Evolutionary conservation across 140 eudicot genomes (phyloP).

Genomic region (Ambrosia hybrid): DNA sequence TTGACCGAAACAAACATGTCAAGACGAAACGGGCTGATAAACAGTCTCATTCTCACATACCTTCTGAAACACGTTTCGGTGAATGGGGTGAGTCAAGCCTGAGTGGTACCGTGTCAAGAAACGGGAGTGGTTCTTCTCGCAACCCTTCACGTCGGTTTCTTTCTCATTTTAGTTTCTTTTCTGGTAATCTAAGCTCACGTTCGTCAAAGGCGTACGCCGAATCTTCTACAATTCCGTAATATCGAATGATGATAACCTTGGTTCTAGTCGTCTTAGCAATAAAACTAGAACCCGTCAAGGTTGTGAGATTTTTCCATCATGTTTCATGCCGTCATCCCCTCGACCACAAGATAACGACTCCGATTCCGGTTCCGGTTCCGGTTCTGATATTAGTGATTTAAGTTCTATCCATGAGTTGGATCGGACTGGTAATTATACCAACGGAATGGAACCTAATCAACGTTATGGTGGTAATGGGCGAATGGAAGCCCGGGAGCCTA

Average conservation of each 20-base stretch:
- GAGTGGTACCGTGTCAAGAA: slow-evolving; percentile 42
- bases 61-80: slow-evolving; percentile 41
- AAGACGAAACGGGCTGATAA: slow-evolving; percentile 45
- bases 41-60: slow-evolving; percentile 34
- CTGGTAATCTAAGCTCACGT: slow-evolving; percentile 71
- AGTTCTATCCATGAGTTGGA: slow-evolving; percentile 43
- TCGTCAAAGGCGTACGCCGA: slow-evolving; percentile 57
- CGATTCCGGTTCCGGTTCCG: too few species aligned
- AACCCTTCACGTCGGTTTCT: slow-evolving; percentile 68
- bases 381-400: slow-evolving; percentile 40
- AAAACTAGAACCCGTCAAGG: slow-evolving; percentile 46
- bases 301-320: slow-evolving; percentile 60
- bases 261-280: slow-evolving; percentile 27
- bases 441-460: slow-evolving; percentile 29
- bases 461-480: slow-evolving; percentile 47
- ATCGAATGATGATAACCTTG: slow-evolving; percentile 47
- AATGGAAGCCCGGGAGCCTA: slow-evolving; percentile 66
- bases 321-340: slow-evolving; percentile 50
- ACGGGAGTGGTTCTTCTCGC: slow-evolving; percentile 53
- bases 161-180: slow-evolving; percentile 71
- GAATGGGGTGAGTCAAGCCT: slow-evolving; percentile 74
- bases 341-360: slow-evolving; percentile 37
- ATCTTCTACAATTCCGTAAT: slow-evolving; percentile 53
- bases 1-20: slow-evolving; percentile 39
- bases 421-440: slow-evolving; percentile 27